A percentile compares a stretch with the other conserved stretches of the same genome.
phyloP scores from a whole-genome alignment of 208 protist genomes.

The Trypanosoma melophagium region DNA sequence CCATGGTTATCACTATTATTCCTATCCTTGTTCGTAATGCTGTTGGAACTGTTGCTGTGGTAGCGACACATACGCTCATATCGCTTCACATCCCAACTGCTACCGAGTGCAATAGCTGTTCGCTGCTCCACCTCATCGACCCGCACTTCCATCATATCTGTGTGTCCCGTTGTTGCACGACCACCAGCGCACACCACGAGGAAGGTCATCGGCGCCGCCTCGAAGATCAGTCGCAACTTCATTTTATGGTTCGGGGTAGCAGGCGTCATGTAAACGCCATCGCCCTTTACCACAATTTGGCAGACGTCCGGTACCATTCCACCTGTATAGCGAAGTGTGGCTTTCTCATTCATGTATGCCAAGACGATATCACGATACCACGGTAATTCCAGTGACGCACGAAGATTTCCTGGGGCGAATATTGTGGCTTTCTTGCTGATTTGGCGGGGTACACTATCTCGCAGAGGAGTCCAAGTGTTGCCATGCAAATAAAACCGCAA shows the following conservation, averaged over 20 bases:
- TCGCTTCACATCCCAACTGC: conserved; percentile 24
- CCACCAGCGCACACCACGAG: conserved; percentile 51
- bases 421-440: conserved; percentile 25
- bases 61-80: conserved; percentile 25
- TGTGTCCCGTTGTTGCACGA: conserved; percentile 43
- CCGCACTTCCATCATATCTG: conserved; percentile 29
- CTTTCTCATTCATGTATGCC: conserved; percentile 14
- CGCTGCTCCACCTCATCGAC: conserved; percentile 25
- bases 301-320: conserved; percentile 44
- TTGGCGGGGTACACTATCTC: background rate
- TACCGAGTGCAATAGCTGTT: conserved; percentile 32
- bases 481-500: conserved; percentile 19
- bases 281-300: conserved; percentile 34
- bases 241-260: conserved; percentile 64
- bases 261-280: conserved; percentile 92
- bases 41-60: background rate
- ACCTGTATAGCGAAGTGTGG: conserved; percentile 38
- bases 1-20: background rate
- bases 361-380: conserved; percentile 27
- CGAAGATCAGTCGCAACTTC: conserved; percentile 92
- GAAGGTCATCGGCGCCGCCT: conserved; percentile 67
- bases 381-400: conserved; percentile 15
- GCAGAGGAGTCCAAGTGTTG: conserved; percentile 3
- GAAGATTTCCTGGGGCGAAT: conserved; percentile 41
- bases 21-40: background rate